Evolutionary conservation across 1,139 yeast species (phyloP), one percentile per base, ranked within the genome.

Genomic region (Hansenula anomala): DNA sequence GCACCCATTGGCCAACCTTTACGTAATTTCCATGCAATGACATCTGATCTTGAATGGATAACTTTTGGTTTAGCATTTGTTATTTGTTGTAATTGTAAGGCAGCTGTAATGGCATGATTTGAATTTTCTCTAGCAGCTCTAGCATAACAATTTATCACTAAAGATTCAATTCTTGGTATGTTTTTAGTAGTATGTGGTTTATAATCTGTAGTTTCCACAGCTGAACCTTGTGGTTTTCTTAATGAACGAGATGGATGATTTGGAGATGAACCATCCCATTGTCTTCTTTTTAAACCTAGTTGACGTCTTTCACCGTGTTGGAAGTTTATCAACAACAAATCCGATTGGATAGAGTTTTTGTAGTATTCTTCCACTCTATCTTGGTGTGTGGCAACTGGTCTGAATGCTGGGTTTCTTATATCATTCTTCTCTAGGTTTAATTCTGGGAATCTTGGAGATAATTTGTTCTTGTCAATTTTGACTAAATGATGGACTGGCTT

Each of bases 1-100:
- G 95, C 96, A 39, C 98, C 99, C 78, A 95, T 86, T 36, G 85
- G 82, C 69, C 80, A 83, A 33, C 97, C 96, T 37, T 80, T 80
- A 61, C 97, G 79, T 41, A 89, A 73, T 52, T 81, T 81, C 96
- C 97, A 90, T 31, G 79, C 76, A 39, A 92, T 84, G 35, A 88
- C 87, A 61, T 89, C 89, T 13, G 86, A 73, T 55, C 78, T 85
- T 34, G 95, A 83, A 58, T 70, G 83, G 25, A 88, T 69, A 29
- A 82, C 73, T 48, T 73, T 70, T 31, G 97, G 90, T 61, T 88
- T 87, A 49, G 75, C 80, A 48, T 96, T 96, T 26, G 98, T 90
- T 55, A 94, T 85, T 61, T 92, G 97, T 50, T 95, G 95, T 41
- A 94, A 61, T 61, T 87, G 95, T 46, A 88, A 71, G 46, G 80